A percentile compares a stretch with the other conserved stretches of the same genome.
Evolutionary conservation across 129 eudicot genomes (phyloP).

Genomic region (Flaveria sonorensis): DNA sequence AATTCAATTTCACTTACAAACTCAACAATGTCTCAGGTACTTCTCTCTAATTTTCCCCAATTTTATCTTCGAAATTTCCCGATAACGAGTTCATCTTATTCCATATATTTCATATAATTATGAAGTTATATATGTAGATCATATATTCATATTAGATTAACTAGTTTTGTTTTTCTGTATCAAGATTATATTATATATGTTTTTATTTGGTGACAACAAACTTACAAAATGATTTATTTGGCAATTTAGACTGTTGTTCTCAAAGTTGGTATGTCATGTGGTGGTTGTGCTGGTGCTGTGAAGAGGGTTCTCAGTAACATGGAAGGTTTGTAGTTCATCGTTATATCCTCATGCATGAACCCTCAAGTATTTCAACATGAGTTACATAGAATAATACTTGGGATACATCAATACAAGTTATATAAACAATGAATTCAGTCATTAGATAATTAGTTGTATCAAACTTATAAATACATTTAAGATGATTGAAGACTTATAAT

Average conservation of each 20-base stretch:
- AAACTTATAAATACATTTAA: not conserved
- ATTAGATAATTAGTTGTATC: not conserved
- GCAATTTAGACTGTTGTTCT: conserved; percentile 78
- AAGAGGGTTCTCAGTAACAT: conserved; percentile 79
- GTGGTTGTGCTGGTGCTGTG: conserved; percentile 94
- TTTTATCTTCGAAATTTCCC: not conserved
- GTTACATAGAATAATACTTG: not conserved
- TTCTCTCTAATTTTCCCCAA: not conserved
- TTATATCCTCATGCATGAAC: not conserved
- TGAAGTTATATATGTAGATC: no score
- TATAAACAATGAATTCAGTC: not conserved
- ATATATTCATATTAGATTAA: no score
- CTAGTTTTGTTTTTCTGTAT: not conserved
- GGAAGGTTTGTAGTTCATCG: conserved; percentile 65
- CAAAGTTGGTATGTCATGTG: conserved; percentile 93
- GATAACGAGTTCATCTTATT: not conserved
- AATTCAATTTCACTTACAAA: not conserved
- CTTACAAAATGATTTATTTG: conserved; percentile 14
- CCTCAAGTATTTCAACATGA: not conserved
- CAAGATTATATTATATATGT: conserved; percentile 1
- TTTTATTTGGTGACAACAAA: not conserved
- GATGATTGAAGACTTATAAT: not conserved
- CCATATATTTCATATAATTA: no score
- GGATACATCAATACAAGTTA: not conserved
- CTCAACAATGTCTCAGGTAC: conserved; percentile 40